These are phyloP conservation scores for Chaetomiaceae sp. DNA, from an alignment of 2,329 filamentous ascomycete species.

Conservation along the genomic window DNA sequence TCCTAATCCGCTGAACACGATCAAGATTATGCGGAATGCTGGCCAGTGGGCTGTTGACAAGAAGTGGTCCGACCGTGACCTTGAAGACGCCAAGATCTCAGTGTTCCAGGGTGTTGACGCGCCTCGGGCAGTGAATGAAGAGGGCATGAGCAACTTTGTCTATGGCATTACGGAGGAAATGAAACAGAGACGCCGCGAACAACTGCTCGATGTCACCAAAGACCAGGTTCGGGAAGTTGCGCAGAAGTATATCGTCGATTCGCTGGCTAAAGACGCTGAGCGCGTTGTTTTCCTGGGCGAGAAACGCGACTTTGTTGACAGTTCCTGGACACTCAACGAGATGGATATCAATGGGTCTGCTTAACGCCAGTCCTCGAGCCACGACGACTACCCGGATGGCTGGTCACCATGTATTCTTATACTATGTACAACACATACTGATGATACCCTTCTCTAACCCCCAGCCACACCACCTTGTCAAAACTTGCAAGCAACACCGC, in stretches of 20 bases:
- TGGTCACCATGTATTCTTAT: conserved; percentile 23
- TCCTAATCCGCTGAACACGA: conserved; percentile 84
- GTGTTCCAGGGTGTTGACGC: conserved; percentile 92
- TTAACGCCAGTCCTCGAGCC: conserved; percentile 21
- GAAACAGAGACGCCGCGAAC: conserved; percentile 78
- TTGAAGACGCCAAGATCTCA: conserved; percentile 93
- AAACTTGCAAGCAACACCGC: background rate
- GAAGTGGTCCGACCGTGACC: conserved; percentile 74
- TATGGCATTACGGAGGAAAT: conserved; percentile 83
- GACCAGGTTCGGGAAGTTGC: conserved; percentile 77
- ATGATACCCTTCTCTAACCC: conserved; percentile 37
- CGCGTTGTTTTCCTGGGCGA: conserved; percentile 74
- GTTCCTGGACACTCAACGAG: conserved; percentile 69
- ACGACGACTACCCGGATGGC: background rate
- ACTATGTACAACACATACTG: conserved; percentile 32
- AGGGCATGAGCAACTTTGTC: conserved; percentile 83
- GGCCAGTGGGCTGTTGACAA: conserved; percentile 80
- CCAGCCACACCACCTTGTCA: background rate
- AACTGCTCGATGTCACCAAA: conserved; percentile 78
- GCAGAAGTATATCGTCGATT: conserved; percentile 73
- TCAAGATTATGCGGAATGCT: conserved; percentile 77
- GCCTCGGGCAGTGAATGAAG: conserved; percentile 77
- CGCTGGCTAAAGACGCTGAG: conserved; percentile 54
- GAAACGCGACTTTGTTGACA: conserved; percentile 73
- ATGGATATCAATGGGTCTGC: conserved; percentile 58